Evolutionary conservation across 208 protist genomes (phyloP).

Genomic region (Jaenimonas drosophilae): DNA sequence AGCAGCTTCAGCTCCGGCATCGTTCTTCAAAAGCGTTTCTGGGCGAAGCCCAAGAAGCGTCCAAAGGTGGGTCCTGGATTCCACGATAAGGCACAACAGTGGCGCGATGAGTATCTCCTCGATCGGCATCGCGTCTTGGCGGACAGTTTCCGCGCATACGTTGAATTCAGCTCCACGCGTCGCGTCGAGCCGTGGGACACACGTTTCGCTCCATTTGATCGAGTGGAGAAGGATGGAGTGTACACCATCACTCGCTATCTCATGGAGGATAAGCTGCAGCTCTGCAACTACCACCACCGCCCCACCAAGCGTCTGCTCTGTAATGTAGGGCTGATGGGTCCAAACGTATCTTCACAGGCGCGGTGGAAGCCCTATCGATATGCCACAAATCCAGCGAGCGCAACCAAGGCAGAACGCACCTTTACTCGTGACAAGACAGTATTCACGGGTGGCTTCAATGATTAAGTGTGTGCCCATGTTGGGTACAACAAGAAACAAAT

Average conservation of each 20-base stretch:
- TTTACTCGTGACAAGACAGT: constrained; percentile 81
- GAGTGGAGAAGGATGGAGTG: constrained; percentile 84
- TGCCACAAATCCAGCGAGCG: constrained; percentile 60
- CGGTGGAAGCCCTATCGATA: constrained; percentile 85
- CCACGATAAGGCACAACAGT: constrained; percentile 86
- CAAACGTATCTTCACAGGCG: constrained; percentile 61
- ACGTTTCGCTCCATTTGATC: constrained; percentile 84
- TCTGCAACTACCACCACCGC: constrained; percentile 85
- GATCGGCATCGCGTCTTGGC: constrained; percentile 80
- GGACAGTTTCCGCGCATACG: constrained; percentile 79
- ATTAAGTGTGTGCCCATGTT: too few species aligned
- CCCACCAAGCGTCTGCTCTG: constrained; percentile 81
- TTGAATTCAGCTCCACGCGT: constrained; percentile 80
- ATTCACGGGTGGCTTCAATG: constrained; percentile 63
- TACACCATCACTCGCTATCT: constrained; percentile 74
- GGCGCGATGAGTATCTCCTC: constrained; percentile 81
- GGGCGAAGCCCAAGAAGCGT: constrained; percentile 84
- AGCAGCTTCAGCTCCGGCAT: constrained; percentile 7
- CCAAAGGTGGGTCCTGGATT: constrained; percentile 83
- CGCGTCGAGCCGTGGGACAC: constrained; percentile 85
- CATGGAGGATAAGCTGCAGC: constrained; percentile 88
- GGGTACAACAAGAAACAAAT: too few species aligned
- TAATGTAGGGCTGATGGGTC: constrained; percentile 84
- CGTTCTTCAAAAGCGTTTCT: constrained; percentile 51
- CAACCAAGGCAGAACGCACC: constrained; percentile 61